Conservation (phyloP, 2,329 filamentous ascomycete genomes). For the Botrytis fragariae region DNA sequence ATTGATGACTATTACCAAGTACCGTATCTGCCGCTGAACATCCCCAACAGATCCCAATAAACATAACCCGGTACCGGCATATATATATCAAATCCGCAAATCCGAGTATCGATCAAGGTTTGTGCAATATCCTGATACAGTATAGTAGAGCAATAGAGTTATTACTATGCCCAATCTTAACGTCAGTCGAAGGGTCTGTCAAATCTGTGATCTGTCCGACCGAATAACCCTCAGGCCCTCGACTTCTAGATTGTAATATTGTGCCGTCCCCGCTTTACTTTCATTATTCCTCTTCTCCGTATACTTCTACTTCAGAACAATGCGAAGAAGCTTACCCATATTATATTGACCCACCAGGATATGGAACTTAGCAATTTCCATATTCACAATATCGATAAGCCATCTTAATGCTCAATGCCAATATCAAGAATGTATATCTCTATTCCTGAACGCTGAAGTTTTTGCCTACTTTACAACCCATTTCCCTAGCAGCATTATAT, state of each 20-base stretch:
- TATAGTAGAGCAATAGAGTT: no score
- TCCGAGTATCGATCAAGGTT: not conserved
- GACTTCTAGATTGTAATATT: not conserved
- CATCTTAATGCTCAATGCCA: not conserved
- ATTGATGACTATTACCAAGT: not conserved
- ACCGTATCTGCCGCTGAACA: not conserved
- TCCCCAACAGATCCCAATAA: not conserved
- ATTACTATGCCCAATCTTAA: not conserved
- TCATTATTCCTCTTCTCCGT: not conserved
- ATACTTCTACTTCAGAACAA: no score
- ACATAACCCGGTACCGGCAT: not conserved
- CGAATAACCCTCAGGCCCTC: not conserved
- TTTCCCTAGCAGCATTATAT: conserved; percentile 13
- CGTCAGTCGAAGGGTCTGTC: not conserved
- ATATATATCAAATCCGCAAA: not conserved
- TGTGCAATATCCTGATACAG: not conserved
- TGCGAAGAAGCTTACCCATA: no score
- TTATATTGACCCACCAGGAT: no score
- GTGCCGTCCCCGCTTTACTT: not conserved
- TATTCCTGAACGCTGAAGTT: conserved; percentile 32
- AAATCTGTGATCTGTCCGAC: not conserved
- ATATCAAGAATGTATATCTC: conserved; percentile 23
- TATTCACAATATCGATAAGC: not conserved
- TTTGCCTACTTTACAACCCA: conserved; percentile 31
- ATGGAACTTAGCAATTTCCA: not conserved